Evolutionary conservation across 208 protist species (phyloP), one percentile per base, ranked within the genome.

Genomic region (Porcisia deanei): DNA sequence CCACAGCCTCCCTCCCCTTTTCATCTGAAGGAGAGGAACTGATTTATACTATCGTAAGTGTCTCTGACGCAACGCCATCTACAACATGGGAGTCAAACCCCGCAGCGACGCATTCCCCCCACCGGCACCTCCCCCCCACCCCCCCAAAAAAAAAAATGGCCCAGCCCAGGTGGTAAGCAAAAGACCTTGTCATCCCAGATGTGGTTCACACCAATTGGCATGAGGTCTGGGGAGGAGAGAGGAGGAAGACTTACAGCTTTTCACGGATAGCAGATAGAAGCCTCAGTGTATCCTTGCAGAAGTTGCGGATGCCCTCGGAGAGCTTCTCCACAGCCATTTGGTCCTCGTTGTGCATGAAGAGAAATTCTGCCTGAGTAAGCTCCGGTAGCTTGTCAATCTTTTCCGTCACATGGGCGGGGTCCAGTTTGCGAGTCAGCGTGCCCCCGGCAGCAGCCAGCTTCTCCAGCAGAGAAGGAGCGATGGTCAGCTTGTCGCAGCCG

Each of bases 271-370:
- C 83, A 10, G 71, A 59, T 79, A 95, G 91, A 7, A 99, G 90
- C 85, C 97, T 98, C 69, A 89, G 63, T 10, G 91, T 91, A 82
- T 99, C 98, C 63, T 84, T 88, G 58, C 92, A 83, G 88, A 99
- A 99, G 77, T 97, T 96, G 70, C 98, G 85, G 77, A 99, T 99
- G 68, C 98, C 99, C 78, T 99, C 98, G 39, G 96, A 72, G 34
- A 99, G 94, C 88, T 99, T 99, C 71, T 99, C 97, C n/a, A 98
- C 96, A 41, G 98, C 99, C 98, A 99, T 99, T n/a, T 88, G 83
- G 83, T 99, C 92, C 72, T 91, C 79, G 75, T 97, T 94, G 77
- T 92, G 84, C 79, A 92, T 88, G 67, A 89, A 97, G 49, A 95
- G 81, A 70, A 92, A 95, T 43, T 94, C 87, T 4, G 85, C 77